Conservation (phyloP, 2,329 filamentous ascomycete genomes). For the Aspergillus udagawae region DNA sequence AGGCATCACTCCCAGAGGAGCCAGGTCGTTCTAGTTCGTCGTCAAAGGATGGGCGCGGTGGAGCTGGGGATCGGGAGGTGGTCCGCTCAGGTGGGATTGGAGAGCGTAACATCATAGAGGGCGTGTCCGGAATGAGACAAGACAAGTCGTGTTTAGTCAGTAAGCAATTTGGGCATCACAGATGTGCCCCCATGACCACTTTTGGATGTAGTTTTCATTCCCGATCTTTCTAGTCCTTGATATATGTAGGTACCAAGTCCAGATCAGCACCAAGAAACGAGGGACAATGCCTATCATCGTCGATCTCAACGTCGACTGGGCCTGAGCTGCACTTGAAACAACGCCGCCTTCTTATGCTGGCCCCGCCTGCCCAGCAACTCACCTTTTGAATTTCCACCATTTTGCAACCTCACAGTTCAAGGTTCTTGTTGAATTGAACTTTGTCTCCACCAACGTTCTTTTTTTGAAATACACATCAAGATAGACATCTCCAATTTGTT, state of each 20-base stretch:
- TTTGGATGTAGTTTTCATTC: neutral
- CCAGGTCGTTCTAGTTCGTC: conserved; percentile 34
- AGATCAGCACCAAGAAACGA: neutral
- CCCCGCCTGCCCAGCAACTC: neutral
- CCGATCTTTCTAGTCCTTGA: neutral
- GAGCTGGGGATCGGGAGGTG: conserved; percentile 16
- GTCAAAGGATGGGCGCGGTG: conserved; percentile 22
- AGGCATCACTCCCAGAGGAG: conserved; percentile 46
- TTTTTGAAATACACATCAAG: neutral
- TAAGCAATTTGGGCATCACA: neutral
- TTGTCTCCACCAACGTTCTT: neutral
- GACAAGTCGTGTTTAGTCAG: neutral
- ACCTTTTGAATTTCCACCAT: neutral
- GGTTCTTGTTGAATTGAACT: neutral
- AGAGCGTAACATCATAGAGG: conserved; percentile 18
- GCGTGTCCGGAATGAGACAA: conserved; percentile 1
- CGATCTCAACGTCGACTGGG: neutral
- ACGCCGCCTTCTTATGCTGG: neutral
- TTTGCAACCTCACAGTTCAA: neutral
- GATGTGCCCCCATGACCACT: neutral
- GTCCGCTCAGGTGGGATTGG: conserved; percentile 20
- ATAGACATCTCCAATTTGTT: neutral
- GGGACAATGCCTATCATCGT: neutral
- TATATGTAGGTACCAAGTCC: neutral
- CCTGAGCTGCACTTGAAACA: neutral